Evolutionary conservation across 352 stramenopile genomes (phyloP).

Genomic region (Sclerospora graminicola): DNA sequence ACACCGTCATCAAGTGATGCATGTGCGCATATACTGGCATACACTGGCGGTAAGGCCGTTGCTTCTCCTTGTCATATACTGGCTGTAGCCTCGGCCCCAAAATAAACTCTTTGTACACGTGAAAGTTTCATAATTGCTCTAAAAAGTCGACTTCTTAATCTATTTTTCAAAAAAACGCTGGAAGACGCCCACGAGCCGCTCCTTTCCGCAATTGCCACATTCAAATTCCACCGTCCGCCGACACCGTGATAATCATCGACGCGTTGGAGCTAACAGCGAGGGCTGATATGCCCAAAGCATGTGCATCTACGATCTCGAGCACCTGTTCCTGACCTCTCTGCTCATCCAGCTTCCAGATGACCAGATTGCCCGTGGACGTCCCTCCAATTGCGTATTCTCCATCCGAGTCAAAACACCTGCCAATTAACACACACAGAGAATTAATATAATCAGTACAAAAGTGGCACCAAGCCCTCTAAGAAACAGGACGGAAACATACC

Average conservation of each 20-base stretch:
- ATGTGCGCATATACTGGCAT: too few relatives aligned
- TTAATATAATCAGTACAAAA: too few relatives aligned
- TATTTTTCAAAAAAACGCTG: slow-evolving; percentile 40
- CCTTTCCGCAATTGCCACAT: slow-evolving; percentile 69
- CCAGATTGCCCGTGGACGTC: slow-evolving; percentile 57
- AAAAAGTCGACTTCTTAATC: background rate
- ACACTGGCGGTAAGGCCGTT: too few relatives aligned
- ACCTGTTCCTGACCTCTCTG: slow-evolving; percentile 48
- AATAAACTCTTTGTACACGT: background rate
- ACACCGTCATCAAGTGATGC: too few relatives aligned
- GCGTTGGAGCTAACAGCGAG: slow-evolving; percentile 54
- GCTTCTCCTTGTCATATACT: too few relatives aligned
- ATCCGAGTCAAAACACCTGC: slow-evolving; percentile 77
- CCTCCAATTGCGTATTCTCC: slow-evolving; percentile 66
- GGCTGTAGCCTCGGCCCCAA: too few relatives aligned
- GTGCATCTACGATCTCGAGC: slow-evolving; percentile 64
- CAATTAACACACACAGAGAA: too few relatives aligned
- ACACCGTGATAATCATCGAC: slow-evolving; percentile 41
- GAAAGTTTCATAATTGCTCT: too few relatives aligned
- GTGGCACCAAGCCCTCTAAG: too few relatives aligned
- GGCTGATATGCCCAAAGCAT: slow-evolving; percentile 49
- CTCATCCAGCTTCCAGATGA: slow-evolving; percentile 80
- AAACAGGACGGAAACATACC: too few relatives aligned
- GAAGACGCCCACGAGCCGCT: slow-evolving; percentile 31
- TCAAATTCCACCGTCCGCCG: slow-evolving; percentile 55